Evolutionary conservation across 2,329 filamentous ascomycete species (phyloP).

Genomic region (Seiridium cupressi): DNA sequence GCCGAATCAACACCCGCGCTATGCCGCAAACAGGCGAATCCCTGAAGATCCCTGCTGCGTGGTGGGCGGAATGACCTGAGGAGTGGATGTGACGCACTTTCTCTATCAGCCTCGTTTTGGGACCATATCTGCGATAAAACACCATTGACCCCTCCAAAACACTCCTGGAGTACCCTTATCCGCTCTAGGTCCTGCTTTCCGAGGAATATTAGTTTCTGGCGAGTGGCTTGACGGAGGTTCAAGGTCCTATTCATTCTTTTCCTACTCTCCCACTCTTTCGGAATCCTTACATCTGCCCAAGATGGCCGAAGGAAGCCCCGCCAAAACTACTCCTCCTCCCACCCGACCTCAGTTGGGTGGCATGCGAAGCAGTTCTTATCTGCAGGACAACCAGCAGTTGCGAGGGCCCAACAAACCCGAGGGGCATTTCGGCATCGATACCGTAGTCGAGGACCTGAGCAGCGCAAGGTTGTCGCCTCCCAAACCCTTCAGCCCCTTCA

Average conservation of each 20-base stretch:
- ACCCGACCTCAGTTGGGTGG: constrained; percentile 46
- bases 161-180: neutral
- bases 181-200: neutral
- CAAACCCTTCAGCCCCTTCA: constrained; percentile 49
- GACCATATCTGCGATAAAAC: neutral
- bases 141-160: neutral
- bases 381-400: constrained; percentile 63
- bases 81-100: neutral
- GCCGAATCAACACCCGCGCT: neutral
- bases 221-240: neutral
- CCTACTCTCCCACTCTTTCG: neutral
- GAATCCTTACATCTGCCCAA: constrained; percentile 10
- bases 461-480: constrained; percentile 35
- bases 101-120: neutral
- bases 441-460: constrained; percentile 57
- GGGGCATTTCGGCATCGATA: constrained; percentile 61
- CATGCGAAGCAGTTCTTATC: constrained; percentile 61
- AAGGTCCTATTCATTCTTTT: neutral
- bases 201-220: neutral
- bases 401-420: constrained; percentile 55
- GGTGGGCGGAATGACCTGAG: neutral
- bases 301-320: constrained; percentile 28
- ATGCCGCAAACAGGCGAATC: neutral
- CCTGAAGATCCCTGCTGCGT: neutral
- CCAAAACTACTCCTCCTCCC: constrained; percentile 16